Evolutionary conservation across 2,329 filamentous ascomycete genomes (phyloP), one percentile per base, ranked within the genome.

Genomic region (Zasmidium citrigriseum): DNA sequence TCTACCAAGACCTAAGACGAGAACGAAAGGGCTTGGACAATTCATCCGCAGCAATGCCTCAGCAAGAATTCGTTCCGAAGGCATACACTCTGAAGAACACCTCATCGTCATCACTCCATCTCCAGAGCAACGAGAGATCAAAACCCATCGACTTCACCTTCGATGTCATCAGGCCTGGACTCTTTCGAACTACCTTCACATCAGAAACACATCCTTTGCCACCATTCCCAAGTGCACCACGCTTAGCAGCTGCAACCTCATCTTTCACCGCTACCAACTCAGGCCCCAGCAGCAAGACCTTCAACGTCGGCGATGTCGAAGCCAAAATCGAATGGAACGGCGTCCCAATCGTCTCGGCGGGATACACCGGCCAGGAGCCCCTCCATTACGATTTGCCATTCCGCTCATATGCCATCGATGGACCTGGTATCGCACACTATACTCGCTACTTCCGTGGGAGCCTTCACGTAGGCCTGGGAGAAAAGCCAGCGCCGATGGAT

Each of bases 401-500:
- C 65, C 84, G 88, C 10, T 89, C 87, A 0, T 91, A 90, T 63
- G 82, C 79, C 1, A 75, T 85, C 7, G 86, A 90, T 62, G 82
- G 82, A 0, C 70, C 75, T 0, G 88, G 88, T 1, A 74, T 89
- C 20, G 82, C 86, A 0, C 86, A 89, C 66, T 90, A 90, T 68
- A 85, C 84, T 0, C 74, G 78, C 14, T 88, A 88, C 70, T 83
- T 87, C 61, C 76, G 81, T 16, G 78, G 82, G 20, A 86, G 84
- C 0, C 78, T 91, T 0, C 86, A 91, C 64, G 83, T 89, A 18
- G 88, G 89, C 0, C 77, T 91, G 0, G 89, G 88, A 3, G 88
- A 91, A 70, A 90, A 90, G 70, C 80, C 86, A 4, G 88, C 87
- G 0, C 88, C 88, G 0, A 89, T 91, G 86, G 84, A 91, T 66